Base-by-base conservation (phyloP, 495 filamentous ascomycete genomes). In the Trichocladium uniseriatum region DNA sequence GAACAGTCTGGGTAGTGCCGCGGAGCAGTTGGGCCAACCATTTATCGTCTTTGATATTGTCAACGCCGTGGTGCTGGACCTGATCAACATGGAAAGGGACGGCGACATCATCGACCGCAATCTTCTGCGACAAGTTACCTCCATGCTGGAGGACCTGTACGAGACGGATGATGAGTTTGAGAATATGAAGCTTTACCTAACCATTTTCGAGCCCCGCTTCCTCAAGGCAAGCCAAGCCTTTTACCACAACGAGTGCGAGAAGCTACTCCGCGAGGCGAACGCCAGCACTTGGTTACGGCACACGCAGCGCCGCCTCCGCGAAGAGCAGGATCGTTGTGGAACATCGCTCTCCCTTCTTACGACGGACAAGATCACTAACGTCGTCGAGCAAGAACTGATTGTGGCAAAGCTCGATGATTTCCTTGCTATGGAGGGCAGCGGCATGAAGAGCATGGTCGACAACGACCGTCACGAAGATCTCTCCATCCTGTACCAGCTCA, bases 81-180 rank as follows among this genome's bases (percentile, higher is more conserved):
- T 95, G 72, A 84, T 99, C 48, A 82, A 86, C 40, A 84, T 95
- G 77, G 92, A 96, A 58, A 74, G 94, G 22, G 83, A 87, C 35
- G 94, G 90, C 11, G 89, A 97, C 53, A 80, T 89, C 9, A 89
- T 97, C 51, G 83, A 97, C 62, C 84, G 84, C 54, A 76, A 79
- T 21, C 72, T 95, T 7, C 79, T 97, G 37, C 83, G 87, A 53
- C 82, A 86, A 22, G 89, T 86, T 63, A 76, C 89, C 1, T 82
- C 87, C 53, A 96, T 97, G 89, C 72, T 99, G 3, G 92, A 97
- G 62, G 79, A 79, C 27, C 76, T 99, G 0, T 94, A 94, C 61
- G 87, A 94, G 60, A 84, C 80, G 0, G 75, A 84, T 29, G 73
- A 77, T 1, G 89, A 94, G 56, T 77, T 81, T 14, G 78, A 83